phyloP scores from a whole-genome alignment of 495 filamentous ascomycete genomes.

The Tuber calosporum region DNA sequence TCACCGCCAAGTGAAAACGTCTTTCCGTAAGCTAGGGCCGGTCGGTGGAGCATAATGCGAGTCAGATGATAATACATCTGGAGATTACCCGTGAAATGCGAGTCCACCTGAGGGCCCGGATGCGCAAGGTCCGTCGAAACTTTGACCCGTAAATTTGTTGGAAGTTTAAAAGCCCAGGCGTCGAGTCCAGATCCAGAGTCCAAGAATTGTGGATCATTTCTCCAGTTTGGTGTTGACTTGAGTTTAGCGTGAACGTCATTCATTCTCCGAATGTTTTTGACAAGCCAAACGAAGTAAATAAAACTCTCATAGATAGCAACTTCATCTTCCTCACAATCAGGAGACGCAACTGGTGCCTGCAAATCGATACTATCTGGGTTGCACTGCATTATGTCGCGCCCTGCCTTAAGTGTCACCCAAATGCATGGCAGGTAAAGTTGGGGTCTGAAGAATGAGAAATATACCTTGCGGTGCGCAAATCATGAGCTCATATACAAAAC shows the following conservation, averaged over 20 bases:
- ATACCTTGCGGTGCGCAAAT: slow-evolving; percentile 89
- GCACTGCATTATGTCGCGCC: slow-evolving; percentile 40
- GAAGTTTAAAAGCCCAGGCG: slow-evolving; percentile 70
- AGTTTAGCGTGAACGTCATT: slow-evolving; percentile 67
- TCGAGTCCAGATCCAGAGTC: slow-evolving; percentile 66
- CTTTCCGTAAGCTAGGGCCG: slow-evolving; percentile 71
- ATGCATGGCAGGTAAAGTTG: neutral
- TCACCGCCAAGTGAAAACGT: slow-evolving; percentile 63
- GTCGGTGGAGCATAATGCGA: slow-evolving; percentile 80
- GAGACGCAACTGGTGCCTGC: slow-evolving; percentile 52
- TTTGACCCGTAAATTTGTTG: slow-evolving; percentile 66
- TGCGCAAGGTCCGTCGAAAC: slow-evolving; percentile 73
- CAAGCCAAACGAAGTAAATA: slow-evolving; percentile 66
- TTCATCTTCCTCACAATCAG: slow-evolving; percentile 69
- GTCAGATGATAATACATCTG: slow-evolving; percentile 88
- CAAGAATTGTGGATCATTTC: slow-evolving; percentile 73
- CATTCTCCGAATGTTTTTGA: slow-evolving; percentile 71
- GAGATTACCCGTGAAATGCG: slow-evolving; percentile 84
- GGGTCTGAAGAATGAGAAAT: slow-evolving; percentile 13
- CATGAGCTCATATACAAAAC: slow-evolving; percentile 85
- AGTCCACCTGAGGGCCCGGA: slow-evolving; percentile 65
- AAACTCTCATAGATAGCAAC: slow-evolving; percentile 73
- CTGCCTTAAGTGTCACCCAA: slow-evolving; percentile 13
- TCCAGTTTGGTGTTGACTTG: slow-evolving; percentile 76
- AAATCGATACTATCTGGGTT: slow-evolving; percentile 61